Evolutionary conservation across 345 rosid species (phyloP).

Genomic region (Clarkia xantiana): DNA sequence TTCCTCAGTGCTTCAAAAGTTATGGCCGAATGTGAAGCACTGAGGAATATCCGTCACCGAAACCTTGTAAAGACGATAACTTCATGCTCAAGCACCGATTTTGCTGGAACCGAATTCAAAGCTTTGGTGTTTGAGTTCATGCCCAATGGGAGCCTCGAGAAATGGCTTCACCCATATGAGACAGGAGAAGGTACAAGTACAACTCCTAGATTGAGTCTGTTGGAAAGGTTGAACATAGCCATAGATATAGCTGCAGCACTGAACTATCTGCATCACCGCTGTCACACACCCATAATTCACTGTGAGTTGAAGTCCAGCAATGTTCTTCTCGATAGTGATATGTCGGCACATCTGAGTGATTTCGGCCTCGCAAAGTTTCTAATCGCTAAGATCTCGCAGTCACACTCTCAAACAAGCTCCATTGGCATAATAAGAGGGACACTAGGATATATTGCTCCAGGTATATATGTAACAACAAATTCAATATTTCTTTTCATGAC

Average conservation of each 20-base stretch:
- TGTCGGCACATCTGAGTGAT: conserved; percentile 10
- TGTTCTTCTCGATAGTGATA: too few relatives aligned
- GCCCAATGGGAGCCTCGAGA: conserved; percentile 12
- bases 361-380: conserved; percentile 10
- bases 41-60: conserved; percentile 11
- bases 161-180: conserved; percentile 9
- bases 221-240: too few relatives aligned
- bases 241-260: too few relatives aligned
- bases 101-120: conserved; percentile 11
- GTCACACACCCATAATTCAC: too few relatives aligned
- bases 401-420: neutral
- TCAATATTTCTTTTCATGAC: too few relatives aligned
- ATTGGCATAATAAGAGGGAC: neutral
- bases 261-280: too few relatives aligned
- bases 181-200: too few relatives aligned
- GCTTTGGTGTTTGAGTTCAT: conserved; percentile 17
- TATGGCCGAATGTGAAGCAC: conserved; percentile 9
- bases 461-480: too few relatives aligned
- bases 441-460: too few relatives aligned
- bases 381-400: neutral
- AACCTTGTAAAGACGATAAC: conserved; percentile 12
- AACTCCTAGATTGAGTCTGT: too few relatives aligned
- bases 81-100: conserved; percentile 9
- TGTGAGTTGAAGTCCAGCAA: too few relatives aligned
- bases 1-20: neutral